Percentiles rank a stretch among this genome's conserved stretches.
These are phyloP conservation scores for Paramecium caudatum DNA, from an alignment of 73 alveolate genomes.

Conservation along the genomic window DNA sequence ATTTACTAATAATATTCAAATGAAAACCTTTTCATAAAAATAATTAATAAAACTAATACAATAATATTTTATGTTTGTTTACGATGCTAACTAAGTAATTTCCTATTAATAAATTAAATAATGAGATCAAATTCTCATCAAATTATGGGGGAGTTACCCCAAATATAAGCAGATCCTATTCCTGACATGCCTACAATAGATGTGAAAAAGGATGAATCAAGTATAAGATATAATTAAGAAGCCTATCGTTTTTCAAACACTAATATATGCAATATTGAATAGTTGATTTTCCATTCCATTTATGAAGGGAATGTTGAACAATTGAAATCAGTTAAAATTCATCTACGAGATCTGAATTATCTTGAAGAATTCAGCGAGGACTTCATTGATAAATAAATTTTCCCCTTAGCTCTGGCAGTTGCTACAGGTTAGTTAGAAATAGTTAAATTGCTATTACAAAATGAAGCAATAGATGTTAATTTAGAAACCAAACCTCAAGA, in stretches of 20 bases:
- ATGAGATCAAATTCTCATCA: conserved; percentile 50
- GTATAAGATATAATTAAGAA: not conserved
- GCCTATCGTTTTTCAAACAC: conserved; percentile 57
- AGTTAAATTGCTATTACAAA: conserved; percentile 57
- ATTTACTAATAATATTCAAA: conserved; percentile 30
- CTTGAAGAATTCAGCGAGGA: conserved; percentile 75
- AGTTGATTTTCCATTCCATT: conserved; percentile 5
- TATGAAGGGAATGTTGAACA: conserved; percentile 55
- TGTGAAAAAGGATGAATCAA: conserved; percentile 12
- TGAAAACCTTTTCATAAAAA: conserved; percentile 39
- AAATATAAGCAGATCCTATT: conserved; percentile 58
- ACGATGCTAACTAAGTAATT: too few relatives aligned
- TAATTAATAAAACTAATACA: too few relatives aligned
- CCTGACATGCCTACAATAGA: conserved; percentile 64
- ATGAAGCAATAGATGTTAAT: conserved; percentile 67
- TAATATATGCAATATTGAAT: conserved; percentile 60
- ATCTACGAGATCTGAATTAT: conserved; percentile 65
- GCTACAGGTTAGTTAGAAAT: conserved; percentile 64
- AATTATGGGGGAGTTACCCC: conserved; percentile 25
- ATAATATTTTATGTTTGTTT: too few relatives aligned
- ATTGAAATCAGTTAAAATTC: conserved; percentile 53
- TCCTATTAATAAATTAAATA: not conserved
- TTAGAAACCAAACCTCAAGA: conserved; percentile 61
- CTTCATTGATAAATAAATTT: conserved; percentile 63
- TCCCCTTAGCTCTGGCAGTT: conserved; percentile 70